These are phyloP conservation scores for Pythium brassicae DNA, from an alignment of 352 stramenopile species.

Conservation along the genomic window DNA sequence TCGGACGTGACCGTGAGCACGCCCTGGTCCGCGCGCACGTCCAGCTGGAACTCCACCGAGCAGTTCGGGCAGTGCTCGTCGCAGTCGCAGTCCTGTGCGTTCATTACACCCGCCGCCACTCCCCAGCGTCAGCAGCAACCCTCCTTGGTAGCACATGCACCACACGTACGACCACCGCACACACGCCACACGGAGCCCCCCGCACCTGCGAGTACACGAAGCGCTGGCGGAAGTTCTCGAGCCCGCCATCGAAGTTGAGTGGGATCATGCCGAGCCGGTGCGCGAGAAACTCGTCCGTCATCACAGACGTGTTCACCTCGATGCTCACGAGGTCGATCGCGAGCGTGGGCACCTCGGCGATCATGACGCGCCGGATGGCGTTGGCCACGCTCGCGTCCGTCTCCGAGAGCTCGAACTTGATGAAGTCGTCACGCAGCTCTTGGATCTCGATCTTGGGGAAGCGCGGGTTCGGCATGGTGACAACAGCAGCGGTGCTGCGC, in stretches of 20 bases:
- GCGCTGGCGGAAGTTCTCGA: conserved; percentile 88
- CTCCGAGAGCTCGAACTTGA: conserved; percentile 97
- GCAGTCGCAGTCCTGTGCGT: conserved; percentile 78
- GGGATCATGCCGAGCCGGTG: conserved; percentile 98
- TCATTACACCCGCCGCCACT: not conserved
- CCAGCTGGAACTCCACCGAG: conserved; percentile 95
- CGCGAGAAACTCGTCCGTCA: conserved; percentile 99
- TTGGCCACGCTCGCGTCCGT: conserved; percentile 97
- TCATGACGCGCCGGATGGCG: conserved; percentile 96
- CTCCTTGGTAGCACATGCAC: conserved; percentile 23
- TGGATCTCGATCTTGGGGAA: conserved; percentile 94
- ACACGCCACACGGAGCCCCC: not conserved
- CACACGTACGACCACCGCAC: not conserved
- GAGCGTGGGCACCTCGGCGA: conserved; percentile 96
- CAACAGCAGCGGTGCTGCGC: too few relatives aligned
- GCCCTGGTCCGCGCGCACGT: conserved; percentile 82
- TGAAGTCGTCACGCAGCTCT: conserved; percentile 93
- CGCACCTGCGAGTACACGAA: conserved; percentile 81
- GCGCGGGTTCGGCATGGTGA: conserved; percentile 75
- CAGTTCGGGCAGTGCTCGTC: conserved; percentile 97
- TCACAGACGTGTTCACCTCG: conserved; percentile 95
- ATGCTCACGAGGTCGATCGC: conserved; percentile 99
- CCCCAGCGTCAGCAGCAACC: not conserved
- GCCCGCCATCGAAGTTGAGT: conserved; percentile 82
- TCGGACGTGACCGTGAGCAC: conserved; percentile 76